phyloP scores from a whole-genome alignment of 164 flowering plant species.

The Cinnamomum chago region DNA sequence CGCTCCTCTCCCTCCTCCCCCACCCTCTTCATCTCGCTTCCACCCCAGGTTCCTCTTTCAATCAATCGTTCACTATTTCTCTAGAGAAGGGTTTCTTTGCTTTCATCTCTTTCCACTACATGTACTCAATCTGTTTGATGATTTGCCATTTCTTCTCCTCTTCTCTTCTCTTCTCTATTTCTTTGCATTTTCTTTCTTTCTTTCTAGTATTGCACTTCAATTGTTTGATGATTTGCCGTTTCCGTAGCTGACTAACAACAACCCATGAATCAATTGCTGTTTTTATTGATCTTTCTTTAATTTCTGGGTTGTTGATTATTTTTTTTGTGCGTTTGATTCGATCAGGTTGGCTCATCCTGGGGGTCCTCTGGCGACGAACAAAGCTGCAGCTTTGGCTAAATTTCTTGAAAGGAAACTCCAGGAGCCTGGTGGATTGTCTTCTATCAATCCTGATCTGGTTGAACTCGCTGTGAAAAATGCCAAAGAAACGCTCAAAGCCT shows the following conservation, averaged over 20 bases:
- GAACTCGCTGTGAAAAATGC: constrained; percentile 80
- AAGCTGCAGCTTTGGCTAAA: constrained; percentile 90
- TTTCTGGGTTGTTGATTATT: not conserved
- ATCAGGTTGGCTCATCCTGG: constrained; percentile 86
- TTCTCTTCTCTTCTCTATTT: not conserved
- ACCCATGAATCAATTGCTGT: too few species aligned
- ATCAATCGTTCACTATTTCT: not conserved
- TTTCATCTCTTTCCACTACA: not conserved
- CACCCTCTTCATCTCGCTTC: constrained; percentile 31
- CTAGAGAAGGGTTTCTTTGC: not conserved
- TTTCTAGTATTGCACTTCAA: not conserved
- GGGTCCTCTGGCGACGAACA: constrained; percentile 80
- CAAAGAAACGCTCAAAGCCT: constrained; percentile 49
- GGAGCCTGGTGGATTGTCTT: constrained; percentile 69
- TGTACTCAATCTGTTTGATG: not conserved
- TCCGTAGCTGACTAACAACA: not conserved
- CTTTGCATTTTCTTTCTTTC: too few species aligned
- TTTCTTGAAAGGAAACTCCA: constrained; percentile 81
- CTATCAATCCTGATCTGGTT: constrained; percentile 60
- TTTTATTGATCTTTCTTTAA: not conserved
- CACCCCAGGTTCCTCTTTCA: constrained; percentile 46
- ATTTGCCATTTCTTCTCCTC: not conserved
- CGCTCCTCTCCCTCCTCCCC: constrained; percentile 66
- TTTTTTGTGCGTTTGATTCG: not conserved
- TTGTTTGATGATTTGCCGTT: not conserved